Conservation (phyloP, 495 filamentous ascomycete species). For the Aspergillus sclerotiicarbonarius region DNA sequence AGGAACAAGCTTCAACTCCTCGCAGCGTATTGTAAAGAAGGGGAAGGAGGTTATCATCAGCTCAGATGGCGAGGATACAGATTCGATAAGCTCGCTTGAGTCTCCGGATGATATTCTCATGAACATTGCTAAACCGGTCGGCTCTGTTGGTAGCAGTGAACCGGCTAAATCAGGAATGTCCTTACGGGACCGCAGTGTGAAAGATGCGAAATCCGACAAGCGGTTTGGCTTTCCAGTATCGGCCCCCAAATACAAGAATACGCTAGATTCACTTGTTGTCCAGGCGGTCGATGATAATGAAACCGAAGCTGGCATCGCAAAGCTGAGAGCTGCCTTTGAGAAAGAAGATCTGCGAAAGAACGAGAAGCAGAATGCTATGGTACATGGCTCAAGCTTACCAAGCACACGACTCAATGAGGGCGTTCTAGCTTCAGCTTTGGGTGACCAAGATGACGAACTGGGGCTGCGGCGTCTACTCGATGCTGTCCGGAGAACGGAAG, state of each 20-base stretch:
- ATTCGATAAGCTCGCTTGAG: constrained; percentile 54
- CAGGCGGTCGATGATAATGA: constrained; percentile 57
- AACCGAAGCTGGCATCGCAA: constrained; percentile 55
- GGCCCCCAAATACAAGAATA: constrained; percentile 62
- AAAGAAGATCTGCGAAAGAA: constrained; percentile 12
- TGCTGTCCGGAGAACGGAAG: constrained; percentile 75
- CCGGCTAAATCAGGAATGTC: constrained; percentile 13
- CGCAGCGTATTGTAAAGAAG: constrained; percentile 47
- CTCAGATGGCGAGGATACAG: constrained; percentile 68
- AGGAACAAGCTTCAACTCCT: constrained; percentile 23
- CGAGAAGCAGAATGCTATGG: background rate
- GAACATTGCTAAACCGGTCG: constrained; percentile 14
- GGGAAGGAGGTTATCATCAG: constrained; percentile 57
- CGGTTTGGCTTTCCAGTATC: background rate
- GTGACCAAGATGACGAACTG: constrained; percentile 53
- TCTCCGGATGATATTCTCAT: constrained; percentile 42
- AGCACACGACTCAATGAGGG: constrained; percentile 40
- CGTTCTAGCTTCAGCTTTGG: constrained; percentile 41
- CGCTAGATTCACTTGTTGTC: constrained; percentile 62
- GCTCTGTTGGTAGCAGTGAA: constrained; percentile 11
- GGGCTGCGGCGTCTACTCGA: constrained; percentile 58
- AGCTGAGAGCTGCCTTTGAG: constrained; percentile 45
- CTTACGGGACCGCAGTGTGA: constrained; percentile 11
- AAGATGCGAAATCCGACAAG: constrained; percentile 5
- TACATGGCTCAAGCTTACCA: constrained; percentile 2